A percentile compares a stretch with the other conserved stretches of the same genome.
These are phyloP conservation scores for Prunus armeniaca DNA, from an alignment of 306 rosid species.

Conservation along the genomic window DNA sequence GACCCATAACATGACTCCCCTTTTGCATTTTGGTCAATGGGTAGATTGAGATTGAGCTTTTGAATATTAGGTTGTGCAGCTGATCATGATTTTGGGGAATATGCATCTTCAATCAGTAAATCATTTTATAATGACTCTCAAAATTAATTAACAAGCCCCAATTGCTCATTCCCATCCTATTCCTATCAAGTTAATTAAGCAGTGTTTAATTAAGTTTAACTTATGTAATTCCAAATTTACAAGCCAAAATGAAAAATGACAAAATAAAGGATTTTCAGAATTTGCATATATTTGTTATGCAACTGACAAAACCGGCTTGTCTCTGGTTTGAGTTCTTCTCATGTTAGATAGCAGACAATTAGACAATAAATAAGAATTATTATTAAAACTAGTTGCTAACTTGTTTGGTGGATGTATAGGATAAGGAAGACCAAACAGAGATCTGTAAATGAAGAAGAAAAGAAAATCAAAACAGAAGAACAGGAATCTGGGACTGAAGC, in stretches of 20 bases:
- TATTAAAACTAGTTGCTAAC: constrained; percentile 4
- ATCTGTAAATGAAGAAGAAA: not conserved
- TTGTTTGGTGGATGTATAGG: constrained; percentile 5
- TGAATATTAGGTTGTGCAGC: constrained; percentile 30
- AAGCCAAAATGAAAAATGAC: not conserved
- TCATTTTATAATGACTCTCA: constrained; percentile 17
- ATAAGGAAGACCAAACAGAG: not conserved
- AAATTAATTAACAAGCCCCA: not conserved
- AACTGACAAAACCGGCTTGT: constrained; percentile 40
- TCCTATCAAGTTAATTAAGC: not conserved
- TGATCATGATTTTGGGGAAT: constrained; percentile 14
- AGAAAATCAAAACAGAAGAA: not conserved
- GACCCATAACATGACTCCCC: constrained; percentile 22
- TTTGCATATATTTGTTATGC: constrained; percentile 11
- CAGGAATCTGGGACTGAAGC: not conserved
- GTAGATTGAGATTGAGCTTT: constrained; percentile 6
- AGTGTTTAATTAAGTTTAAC: not conserved
- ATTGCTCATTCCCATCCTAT: not conserved
- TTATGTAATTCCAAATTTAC: not conserved
- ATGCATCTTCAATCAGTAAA: constrained; percentile 1
- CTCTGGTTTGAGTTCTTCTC: constrained; percentile 28
- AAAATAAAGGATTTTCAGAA: constrained; percentile 8
- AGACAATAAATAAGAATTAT: not conserved
- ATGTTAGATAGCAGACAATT: not conserved
- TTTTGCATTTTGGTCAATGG: constrained; percentile 27